Base-by-base conservation (phyloP, 805 yeast species). In the Lachancea thermotolerans region DNA sequence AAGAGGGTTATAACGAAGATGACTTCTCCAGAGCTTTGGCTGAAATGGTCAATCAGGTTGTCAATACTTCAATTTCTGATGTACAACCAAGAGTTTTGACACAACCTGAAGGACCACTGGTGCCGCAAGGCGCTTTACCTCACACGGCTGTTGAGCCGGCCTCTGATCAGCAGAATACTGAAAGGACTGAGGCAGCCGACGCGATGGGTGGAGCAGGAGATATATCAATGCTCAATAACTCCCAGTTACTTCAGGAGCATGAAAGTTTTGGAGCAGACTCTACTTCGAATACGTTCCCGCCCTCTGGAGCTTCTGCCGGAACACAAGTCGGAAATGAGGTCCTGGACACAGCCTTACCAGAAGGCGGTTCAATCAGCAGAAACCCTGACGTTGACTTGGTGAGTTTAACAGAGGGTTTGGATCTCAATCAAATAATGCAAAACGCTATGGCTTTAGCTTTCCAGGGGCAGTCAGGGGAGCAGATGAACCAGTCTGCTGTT, bases 371-470 rank as follows among this genome's bases (percentile, higher is more conserved):
- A 3, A 28, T 11, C 14, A 21, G 6, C 5, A 17, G 29, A 12
- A 8, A 11, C 17, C 27, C 16, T 11, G 39, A 36, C 7, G 29
- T 36, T n/a, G 33, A 30, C 14, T 9, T 30, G 33, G 14, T 30
- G 33, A 30, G 14, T 14, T 30, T 30, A 30, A 74, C 68, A 32
- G 76, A 69, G 29, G 78, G 75, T 25, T 67, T 82, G 47, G 86
- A 82, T 54, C 72, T 84, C 78, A 81, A 78, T 54, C 83, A 78
- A 52, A 84, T 84, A 51, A 74, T 84, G 72, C 87, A 81, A 51
- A 82, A 82, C 64, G 93, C 91, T 1, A 73, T 84, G 67, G 77
- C 77, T 39, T 72, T 85, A 82, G 93, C 90, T 0, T 78, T 79
- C 71, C 82, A 78, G 49, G 78, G 81, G 48, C 83, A 54, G 34